Percentiles rank a stretch among this genome's conserved stretches.
Conservation (phyloP, 225 moss, liverwort and hornwort genomes). For the Lunularia cruciata region DNA sequence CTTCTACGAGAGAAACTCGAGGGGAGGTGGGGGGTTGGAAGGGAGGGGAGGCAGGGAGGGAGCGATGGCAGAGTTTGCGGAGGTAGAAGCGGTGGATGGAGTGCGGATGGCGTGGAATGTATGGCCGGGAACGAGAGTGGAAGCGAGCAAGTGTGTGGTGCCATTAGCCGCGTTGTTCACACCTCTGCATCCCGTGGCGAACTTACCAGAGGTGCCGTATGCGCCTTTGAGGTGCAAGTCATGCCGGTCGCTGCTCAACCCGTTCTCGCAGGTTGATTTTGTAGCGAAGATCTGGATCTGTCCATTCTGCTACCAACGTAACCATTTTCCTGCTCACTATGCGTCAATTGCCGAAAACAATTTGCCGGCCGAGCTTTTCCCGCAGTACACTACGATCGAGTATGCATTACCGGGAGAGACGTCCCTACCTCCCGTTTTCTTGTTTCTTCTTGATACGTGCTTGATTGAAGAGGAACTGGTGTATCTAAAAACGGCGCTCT, state of each 20-base stretch:
- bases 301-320: slow-evolving; percentile 96
- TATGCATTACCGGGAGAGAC: slow-evolving; percentile 73
- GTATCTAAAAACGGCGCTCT: slow-evolving; percentile 72
- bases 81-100: slow-evolving; percentile 72
- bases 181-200: slow-evolving; percentile 59
- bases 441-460: slow-evolving; percentile 90
- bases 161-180: slow-evolving; percentile 79
- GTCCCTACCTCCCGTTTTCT: slow-evolving; percentile 79
- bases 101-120: slow-evolving; percentile 96
- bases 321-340: slow-evolving; percentile 90
- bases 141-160: slow-evolving; percentile 91
- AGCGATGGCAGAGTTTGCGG: slow-evolving; percentile 92
- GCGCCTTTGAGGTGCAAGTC: slow-evolving; percentile 84
- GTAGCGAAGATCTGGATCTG: slow-evolving; percentile 98
- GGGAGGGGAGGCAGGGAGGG: not conserved
- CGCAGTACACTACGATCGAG: slow-evolving; percentile 90
- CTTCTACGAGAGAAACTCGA: not conserved
- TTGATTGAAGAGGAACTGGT: slow-evolving; percentile 94
- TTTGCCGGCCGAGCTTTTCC: slow-evolving; percentile 85
- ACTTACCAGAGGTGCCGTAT: slow-evolving; percentile 66
- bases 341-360: slow-evolving; percentile 76
- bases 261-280: slow-evolving; percentile 94
- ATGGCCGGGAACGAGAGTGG: slow-evolving; percentile 85
- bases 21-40: not conserved
- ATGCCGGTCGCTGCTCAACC: slow-evolving; percentile 85